phyloP scores from a whole-genome alignment of 1,284 basidiomycete genomes.

The Flammula alnicola region DNA sequence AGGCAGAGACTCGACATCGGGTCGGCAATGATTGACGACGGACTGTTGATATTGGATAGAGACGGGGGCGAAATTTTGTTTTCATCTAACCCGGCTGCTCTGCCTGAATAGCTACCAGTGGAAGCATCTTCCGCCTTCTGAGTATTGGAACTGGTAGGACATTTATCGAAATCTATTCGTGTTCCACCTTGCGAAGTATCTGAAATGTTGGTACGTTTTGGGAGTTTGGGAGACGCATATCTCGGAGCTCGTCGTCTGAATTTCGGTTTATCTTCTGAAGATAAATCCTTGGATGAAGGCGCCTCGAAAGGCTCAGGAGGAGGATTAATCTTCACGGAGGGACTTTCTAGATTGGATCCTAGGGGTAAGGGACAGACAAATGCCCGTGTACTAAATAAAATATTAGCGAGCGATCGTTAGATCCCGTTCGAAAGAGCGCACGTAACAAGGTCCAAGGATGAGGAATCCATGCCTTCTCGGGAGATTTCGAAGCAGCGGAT shows the following conservation, averaged over 20 bases:
- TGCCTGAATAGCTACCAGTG: too few species aligned
- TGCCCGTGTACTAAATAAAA: conserved; percentile 3
- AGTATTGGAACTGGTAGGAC: too few species aligned
- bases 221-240: neutral
- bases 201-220: neutral
- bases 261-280: neutral
- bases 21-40: too few species aligned
- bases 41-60: too few species aligned
- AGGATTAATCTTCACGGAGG: neutral
- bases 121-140: too few species aligned
- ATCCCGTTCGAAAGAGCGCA: too few species aligned
- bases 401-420: too few species aligned
- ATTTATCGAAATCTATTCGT: too few species aligned
- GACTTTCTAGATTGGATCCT: neutral
- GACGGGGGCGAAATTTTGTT: too few species aligned
- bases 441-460: conserved; percentile 25
- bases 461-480: conserved; percentile 10
- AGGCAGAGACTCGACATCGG: too few species aligned
- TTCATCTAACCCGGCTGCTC: too few species aligned
- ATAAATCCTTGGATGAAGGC: neutral
- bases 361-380: conserved; percentile 5
- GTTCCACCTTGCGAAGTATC: too few species aligned
- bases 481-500: conserved; percentile 17
- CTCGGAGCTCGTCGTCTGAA: neutral
- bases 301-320: conserved; percentile 1